Conservation (phyloP, 805 yeast species). For the Yarrowia sp. region DNA sequence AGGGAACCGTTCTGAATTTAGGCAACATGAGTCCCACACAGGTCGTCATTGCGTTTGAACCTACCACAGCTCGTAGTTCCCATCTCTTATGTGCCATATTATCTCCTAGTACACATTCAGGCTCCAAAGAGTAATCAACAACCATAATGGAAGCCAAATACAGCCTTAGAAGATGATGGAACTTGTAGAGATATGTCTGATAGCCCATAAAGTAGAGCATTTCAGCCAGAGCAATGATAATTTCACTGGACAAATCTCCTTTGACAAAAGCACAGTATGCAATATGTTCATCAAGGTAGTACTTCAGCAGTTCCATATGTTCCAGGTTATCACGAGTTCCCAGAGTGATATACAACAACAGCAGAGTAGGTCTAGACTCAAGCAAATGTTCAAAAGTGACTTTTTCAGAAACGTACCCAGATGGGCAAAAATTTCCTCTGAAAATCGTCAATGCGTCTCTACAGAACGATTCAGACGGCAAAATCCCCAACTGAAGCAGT, state of each 20-base stretch:
- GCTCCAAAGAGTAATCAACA: slow-evolving; percentile 4
- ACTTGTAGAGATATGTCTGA: slow-evolving; percentile 17
- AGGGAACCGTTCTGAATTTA: slow-evolving; percentile 6
- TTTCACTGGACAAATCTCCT: slow-evolving; percentile 14
- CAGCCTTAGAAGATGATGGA: slow-evolving; percentile 2
- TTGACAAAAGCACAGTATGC: slow-evolving; percentile 7
- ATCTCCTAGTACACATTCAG: slow-evolving; percentile 6
- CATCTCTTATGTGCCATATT: slow-evolving; percentile 15
- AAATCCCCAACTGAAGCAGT: not conserved
- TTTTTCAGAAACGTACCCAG: not conserved
- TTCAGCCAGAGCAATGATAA: slow-evolving; percentile 16
- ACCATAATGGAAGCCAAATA: slow-evolving; percentile 19
- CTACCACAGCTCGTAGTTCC: slow-evolving; percentile 17
- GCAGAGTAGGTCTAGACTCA: slow-evolving; percentile 5
- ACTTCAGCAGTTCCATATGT: slow-evolving; percentile 21
- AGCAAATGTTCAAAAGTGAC: slow-evolving; percentile 3
- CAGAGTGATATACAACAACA: slow-evolving; percentile 4
- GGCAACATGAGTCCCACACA: slow-evolving; percentile 22
- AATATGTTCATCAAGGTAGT: slow-evolving; percentile 20
- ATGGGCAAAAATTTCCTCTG: slow-evolving; percentile 1
- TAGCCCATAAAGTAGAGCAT: slow-evolving; percentile 22
- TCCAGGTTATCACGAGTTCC: slow-evolving; percentile 6
- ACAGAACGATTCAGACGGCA: slow-evolving; percentile 1
- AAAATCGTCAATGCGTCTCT: slow-evolving; percentile 7
- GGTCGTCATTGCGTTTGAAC: slow-evolving; percentile 19